Evolutionary conservation across 106 monocot genomes (phyloP).

Genomic region (Iris macrosiphon): DNA sequence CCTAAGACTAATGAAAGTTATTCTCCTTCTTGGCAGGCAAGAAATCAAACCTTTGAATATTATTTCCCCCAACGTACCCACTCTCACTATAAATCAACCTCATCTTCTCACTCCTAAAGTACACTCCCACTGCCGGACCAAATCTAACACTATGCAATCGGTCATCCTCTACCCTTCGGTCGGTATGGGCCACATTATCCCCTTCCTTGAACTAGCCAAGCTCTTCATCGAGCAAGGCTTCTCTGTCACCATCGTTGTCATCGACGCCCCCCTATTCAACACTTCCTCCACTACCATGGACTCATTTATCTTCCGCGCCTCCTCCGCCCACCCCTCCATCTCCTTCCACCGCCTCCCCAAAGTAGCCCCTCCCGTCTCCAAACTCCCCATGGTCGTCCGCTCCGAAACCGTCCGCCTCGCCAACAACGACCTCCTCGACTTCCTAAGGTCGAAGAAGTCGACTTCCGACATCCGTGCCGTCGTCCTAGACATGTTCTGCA

Average conservation of each 20-base stretch:
- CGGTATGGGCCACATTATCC: conserved; percentile 6
- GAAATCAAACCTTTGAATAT: too few species aligned
- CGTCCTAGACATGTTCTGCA: conserved; percentile 5
- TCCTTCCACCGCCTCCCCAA: conserved; percentile 15
- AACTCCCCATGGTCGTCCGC: not conserved
- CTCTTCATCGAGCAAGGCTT: not conserved
- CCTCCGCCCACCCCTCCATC: conserved; percentile 9
- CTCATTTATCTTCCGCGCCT: conserved; percentile 1
- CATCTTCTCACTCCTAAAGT: too few species aligned
- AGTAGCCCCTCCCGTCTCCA: not conserved
- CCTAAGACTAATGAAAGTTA: too few species aligned
- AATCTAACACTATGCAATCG: too few species aligned
- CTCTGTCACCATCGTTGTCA: conserved; percentile 6
- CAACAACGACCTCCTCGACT: not conserved
- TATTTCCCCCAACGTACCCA: too few species aligned
- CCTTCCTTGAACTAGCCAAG: conserved; percentile 13
- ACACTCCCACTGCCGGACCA: too few species aligned
- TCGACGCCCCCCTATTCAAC: not conserved
- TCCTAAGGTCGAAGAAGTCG: not conserved
- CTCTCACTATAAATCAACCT: too few species aligned
- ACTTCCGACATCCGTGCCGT: not conserved
- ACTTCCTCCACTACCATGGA: not conserved
- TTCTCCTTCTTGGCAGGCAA: too few species aligned
- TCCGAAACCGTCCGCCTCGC: not conserved
- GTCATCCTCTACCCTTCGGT: not conserved